Evolutionary conservation across 2,329 filamentous ascomycete genomes (phyloP).

Genomic region (Aspergillus quadricinctus): DNA sequence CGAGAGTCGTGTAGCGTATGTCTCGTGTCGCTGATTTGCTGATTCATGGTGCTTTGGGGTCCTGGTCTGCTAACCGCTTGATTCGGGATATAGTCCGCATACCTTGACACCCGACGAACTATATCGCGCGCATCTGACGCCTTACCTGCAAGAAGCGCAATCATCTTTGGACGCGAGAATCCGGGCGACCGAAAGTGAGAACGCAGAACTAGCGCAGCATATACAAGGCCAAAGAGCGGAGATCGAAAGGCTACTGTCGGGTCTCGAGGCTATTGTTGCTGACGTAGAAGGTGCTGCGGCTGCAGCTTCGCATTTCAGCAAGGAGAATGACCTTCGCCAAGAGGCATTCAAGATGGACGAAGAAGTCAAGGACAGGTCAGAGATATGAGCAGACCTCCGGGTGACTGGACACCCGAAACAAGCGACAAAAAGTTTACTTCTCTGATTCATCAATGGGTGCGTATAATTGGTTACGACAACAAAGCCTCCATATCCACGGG

Average conservation of each 20-base stretch:
- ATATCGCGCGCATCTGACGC: slow-evolving; percentile 55
- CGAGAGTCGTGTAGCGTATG: slow-evolving; percentile 46
- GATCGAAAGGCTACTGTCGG: slow-evolving; percentile 52
- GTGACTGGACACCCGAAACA: not conserved
- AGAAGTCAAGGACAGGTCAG: slow-evolving; percentile 31
- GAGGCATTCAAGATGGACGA: slow-evolving; percentile 43
- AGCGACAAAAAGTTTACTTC: not conserved
- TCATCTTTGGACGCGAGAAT: slow-evolving; percentile 48
- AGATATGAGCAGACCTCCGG: slow-evolving; percentile 17
- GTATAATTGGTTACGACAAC: slow-evolving; percentile 21
- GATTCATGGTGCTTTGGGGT: not conserved
- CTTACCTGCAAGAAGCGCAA: slow-evolving; percentile 51
- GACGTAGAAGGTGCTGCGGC: slow-evolving; percentile 52
- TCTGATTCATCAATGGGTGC: not conserved
- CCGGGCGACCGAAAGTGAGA: slow-evolving; percentile 48
- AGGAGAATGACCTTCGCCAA: slow-evolving; percentile 35
- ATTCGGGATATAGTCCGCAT: slow-evolving; percentile 46
- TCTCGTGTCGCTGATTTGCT: slow-evolving; percentile 19
- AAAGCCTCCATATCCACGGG: slow-evolving; percentile 29
- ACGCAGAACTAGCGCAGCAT: slow-evolving; percentile 48
- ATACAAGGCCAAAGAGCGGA: slow-evolving; percentile 53
- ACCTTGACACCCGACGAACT: slow-evolving; percentile 54
- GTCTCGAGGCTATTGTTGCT: slow-evolving; percentile 52
- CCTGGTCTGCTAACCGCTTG: not conserved
- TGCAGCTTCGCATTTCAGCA: slow-evolving; percentile 37